phyloP scores from a whole-genome alignment of 1,139 yeast species.

The Lodderomyces theae region DNA sequence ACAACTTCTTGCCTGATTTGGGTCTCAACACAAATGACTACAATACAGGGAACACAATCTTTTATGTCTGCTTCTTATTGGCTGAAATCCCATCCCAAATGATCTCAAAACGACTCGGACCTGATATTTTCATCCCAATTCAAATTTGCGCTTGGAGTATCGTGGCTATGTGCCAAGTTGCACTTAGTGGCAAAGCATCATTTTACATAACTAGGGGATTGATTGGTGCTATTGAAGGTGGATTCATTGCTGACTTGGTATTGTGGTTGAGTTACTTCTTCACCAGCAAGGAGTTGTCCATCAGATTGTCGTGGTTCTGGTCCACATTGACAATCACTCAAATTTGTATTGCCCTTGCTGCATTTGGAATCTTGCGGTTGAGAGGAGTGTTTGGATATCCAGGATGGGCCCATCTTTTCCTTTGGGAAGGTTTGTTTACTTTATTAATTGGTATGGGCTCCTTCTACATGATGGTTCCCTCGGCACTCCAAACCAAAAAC shows the following conservation, averaged over 20 bases:
- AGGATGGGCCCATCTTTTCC: conserved; percentile 68
- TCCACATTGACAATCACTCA: conserved; percentile 19
- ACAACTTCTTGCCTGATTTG: conserved; percentile 29
- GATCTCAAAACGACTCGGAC: conserved; percentile 31
- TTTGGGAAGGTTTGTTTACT: conserved; percentile 62
- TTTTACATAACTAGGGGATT: conserved; percentile 28
- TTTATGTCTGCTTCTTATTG: conserved; percentile 25
- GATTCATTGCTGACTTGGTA: conserved; percentile 31
- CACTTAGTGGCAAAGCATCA: conserved; percentile 22
- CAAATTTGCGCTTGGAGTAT: conserved; percentile 34
- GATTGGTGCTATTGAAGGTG: conserved; percentile 30
- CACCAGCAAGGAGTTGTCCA: conserved; percentile 26
- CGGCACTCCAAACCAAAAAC: conserved; percentile 53
- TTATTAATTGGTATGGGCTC: conserved; percentile 52
- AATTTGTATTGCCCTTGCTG: conserved; percentile 37
- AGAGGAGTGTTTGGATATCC: conserved; percentile 12
- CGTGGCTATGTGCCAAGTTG: conserved; percentile 28
- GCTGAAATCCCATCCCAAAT: conserved; percentile 37
- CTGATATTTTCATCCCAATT: conserved; percentile 31
- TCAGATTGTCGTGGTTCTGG: conserved; percentile 23
- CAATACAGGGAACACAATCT: conserved; percentile 32
- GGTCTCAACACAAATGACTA: conserved; percentile 29
- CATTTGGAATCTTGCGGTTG: conserved; percentile 30
- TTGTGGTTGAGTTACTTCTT: conserved; percentile 30
- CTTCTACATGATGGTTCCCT: conserved; percentile 58